Base-by-base conservation (phyloP, 495 filamentous ascomycete species). In the Immersiella caudata region DNA sequence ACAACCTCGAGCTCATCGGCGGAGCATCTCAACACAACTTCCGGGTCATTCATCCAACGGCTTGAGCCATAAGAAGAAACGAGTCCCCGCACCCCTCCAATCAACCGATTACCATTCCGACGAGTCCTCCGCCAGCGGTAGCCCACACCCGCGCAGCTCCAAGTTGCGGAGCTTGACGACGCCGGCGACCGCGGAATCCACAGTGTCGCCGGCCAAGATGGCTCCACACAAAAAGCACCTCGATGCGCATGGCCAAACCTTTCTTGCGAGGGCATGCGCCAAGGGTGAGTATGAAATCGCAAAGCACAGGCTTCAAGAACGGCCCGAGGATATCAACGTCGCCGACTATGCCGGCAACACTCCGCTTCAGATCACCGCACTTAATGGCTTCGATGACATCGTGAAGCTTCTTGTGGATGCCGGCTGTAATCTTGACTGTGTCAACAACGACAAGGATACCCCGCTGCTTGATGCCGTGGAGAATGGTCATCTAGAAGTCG, bases 401-500 rank as follows among this genome's bases (percentile, higher is more conserved):
- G 95, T 95, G 21, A 86, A 91, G 74, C 84, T 92, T 55, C 83
- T 99, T 12, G 83, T 98, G 64, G 84, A 90, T 7, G 87, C 90
- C 60, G 91, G 92, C 26, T 96, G 93, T 77, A 89, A 92, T 62
- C 86, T 93, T 16, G 90, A 97, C 68, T 86, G 85, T 59, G 81
- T 85, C 59, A 93, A 92, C 73, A 90, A 93, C 58, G 92, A 97
- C 71, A 90, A 90, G 74, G 95, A 99, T 69, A 97, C 95, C 0
- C 96, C 95, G 21, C 83, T 99, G 35, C 91, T 98, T 51, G 95
- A 99, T 81, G 95, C 95, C 0, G 91, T 97, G 27, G 94, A 97
- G 70, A 98, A 98, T 73, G 91, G 93, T 1, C 92, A 98, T 73
- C 74, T 96, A 5, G 92, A 90, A n/a, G 93, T 97, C 12, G 93